Evolutionary conservation across 2,329 filamentous ascomycete species (phyloP).

Genomic region (Knoxdaviesia proteae): DNA sequence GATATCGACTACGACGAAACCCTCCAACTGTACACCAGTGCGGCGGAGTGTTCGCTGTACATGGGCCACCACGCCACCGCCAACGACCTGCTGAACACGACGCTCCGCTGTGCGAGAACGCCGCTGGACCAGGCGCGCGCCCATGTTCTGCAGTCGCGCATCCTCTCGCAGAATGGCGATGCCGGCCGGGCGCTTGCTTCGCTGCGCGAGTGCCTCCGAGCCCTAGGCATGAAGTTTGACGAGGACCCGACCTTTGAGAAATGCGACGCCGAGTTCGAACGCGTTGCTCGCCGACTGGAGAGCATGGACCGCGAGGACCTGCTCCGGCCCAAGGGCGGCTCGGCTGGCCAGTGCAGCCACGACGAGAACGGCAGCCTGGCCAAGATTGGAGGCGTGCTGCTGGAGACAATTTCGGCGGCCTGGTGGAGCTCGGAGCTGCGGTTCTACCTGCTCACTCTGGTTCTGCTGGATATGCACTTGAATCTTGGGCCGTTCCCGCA

Average conservation of each 20-base stretch:
- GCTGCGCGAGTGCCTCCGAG: constrained; percentile 49
- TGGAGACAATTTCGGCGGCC: constrained; percentile 47
- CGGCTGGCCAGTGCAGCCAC: no score
- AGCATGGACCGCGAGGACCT: constrained; percentile 29
- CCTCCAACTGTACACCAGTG: constrained; percentile 53
- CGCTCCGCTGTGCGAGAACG: constrained; percentile 50
- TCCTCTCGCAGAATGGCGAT: constrained; percentile 56
- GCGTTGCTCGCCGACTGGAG: constrained; percentile 36
- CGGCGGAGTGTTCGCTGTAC: constrained; percentile 67
- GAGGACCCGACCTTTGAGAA: constrained; percentile 49
- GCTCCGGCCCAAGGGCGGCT: constrained; percentile 7
- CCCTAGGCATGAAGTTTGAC: constrained; percentile 46
- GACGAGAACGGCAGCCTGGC: constrained; percentile 18
- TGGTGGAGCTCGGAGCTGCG: constrained; percentile 53
- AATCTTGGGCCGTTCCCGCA: constrained; percentile 45
- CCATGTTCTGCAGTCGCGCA: constrained; percentile 63
- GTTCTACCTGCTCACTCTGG: constrained; percentile 51
- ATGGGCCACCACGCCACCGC: constrained; percentile 52
- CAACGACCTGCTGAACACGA: constrained; percentile 42
- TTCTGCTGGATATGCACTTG: constrained; percentile 46
- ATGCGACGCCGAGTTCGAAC: constrained; percentile 56
- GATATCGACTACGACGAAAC: constrained; percentile 60
- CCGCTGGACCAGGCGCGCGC: constrained; percentile 65
- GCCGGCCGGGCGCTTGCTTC: constrained; percentile 45
- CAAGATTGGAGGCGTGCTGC: constrained; percentile 47